A percentile compares a stretch with the other conserved stretches of the same genome.
Evolutionary conservation across 176 grass and related monocot genomes (phyloP).

Genomic region (Bothriochloa decipiens): DNA sequence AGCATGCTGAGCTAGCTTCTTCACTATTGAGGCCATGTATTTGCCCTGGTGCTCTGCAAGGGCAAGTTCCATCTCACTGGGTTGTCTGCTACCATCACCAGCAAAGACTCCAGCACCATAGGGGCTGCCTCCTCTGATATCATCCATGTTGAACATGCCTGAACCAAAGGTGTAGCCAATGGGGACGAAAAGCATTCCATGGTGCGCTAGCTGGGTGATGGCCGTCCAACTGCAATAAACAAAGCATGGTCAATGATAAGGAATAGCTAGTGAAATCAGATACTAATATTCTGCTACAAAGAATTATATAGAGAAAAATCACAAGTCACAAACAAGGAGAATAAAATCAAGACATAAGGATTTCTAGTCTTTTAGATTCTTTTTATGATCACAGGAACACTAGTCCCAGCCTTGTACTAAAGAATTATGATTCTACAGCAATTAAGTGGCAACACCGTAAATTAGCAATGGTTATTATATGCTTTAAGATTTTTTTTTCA

Average conservation of each 20-base stretch:
- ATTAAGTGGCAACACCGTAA: not conserved
- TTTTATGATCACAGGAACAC: not conserved
- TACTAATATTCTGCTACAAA: constrained; percentile 2
- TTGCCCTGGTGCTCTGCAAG: constrained; percentile 90
- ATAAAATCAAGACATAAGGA: not conserved
- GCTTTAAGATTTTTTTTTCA: not conserved
- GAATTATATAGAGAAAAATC: not conserved
- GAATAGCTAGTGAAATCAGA: constrained; percentile 1
- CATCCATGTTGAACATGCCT: constrained; percentile 80
- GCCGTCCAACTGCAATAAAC: constrained; percentile 73
- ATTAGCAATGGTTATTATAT: not conserved
- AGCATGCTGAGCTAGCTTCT: constrained; percentile 52
- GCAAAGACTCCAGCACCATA: constrained; percentile 86
- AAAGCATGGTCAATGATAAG: constrained; percentile 28
- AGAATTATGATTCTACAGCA: not conserved
- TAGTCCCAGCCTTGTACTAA: not conserved
- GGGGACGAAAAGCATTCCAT: constrained; percentile 85
- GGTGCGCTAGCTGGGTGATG: constrained; percentile 84
- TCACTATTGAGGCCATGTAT: constrained; percentile 82
- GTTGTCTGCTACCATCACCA: constrained; percentile 73
- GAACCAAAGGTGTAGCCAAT: constrained; percentile 87
- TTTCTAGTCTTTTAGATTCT: not conserved
- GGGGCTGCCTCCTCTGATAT: constrained; percentile 81
- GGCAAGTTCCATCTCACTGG: constrained; percentile 68
- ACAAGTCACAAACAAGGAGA: not conserved